These are phyloP conservation scores for Thyridium curvatum DNA, from an alignment of 2,329 filamentous ascomycete species.

Conservation along the genomic window DNA sequence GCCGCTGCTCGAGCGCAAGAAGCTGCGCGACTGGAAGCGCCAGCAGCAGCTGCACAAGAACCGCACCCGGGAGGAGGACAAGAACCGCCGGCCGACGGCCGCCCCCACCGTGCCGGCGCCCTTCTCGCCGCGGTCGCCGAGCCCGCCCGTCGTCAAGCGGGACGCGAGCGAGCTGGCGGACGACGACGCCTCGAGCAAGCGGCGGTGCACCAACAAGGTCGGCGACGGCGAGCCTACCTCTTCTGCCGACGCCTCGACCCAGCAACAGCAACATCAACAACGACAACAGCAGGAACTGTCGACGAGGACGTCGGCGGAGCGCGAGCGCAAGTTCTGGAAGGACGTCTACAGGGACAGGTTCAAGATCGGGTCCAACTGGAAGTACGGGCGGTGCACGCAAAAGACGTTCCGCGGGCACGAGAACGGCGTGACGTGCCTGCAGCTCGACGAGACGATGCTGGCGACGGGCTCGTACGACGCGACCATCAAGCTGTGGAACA, in stretches of 20 bases:
- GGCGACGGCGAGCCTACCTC: conserved; percentile 1
- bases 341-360: conserved; percentile 92
- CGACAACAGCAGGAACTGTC: conserved; percentile 3
- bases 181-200: conserved; percentile 22
- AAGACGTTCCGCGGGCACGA: conserved; percentile 79
- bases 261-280: conserved; percentile 1
- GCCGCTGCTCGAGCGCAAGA: conserved; percentile 81
- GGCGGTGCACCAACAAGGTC: conserved; percentile 21
- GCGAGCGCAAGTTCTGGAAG: conserved; percentile 68
- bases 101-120: conserved; percentile 20
- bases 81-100: conserved; percentile 12
- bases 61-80: conserved; percentile 17
- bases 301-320: conserved; percentile 9
- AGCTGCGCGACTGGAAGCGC: conserved; percentile 78
- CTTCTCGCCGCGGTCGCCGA: conserved; percentile 13
- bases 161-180: conserved; percentile 19
- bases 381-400: conserved; percentile 81
- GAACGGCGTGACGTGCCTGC: conserved; percentile 69
- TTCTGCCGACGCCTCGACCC: too few relatives aligned
- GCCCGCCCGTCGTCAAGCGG: conserved; percentile 30
- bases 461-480: conserved; percentile 93
- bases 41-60: conserved; percentile 62
- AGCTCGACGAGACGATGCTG: conserved; percentile 75
- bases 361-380: conserved; percentile 96
- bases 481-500: conserved; percentile 94